These are phyloP conservation scores for Pseudonectria foliicola DNA, from an alignment of 2,329 filamentous ascomycete species.

Conservation along the genomic window DNA sequence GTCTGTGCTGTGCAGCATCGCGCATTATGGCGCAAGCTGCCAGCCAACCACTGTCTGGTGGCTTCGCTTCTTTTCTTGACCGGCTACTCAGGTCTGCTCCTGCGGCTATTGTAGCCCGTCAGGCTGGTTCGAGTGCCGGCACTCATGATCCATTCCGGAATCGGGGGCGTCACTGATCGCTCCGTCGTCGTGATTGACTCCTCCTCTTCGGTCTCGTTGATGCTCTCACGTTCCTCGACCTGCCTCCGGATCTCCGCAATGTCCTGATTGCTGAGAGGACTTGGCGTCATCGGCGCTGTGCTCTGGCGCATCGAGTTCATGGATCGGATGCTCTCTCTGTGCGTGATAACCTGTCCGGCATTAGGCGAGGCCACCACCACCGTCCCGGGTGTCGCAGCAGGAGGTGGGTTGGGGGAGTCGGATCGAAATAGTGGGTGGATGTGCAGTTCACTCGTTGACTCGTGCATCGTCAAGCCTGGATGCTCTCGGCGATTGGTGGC, in stretches of 20 bases:
- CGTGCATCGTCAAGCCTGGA: constrained; percentile 14
- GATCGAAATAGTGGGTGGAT: constrained; percentile 74
- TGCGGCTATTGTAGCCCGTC: constrained; percentile 37
- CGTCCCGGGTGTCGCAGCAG: constrained; percentile 60
- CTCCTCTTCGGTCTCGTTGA: constrained; percentile 17
- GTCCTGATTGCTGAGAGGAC: constrained; percentile 41
- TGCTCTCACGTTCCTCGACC: constrained; percentile 16
- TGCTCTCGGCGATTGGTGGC: constrained; percentile 25
- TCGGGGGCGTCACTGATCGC: constrained; percentile 50
- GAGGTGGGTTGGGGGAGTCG: constrained; percentile 61
- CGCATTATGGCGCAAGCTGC: too few relatives aligned
- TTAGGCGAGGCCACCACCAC: constrained; percentile 64
- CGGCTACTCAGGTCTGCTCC: constrained; percentile 12
- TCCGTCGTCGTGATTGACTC: constrained; percentile 25
- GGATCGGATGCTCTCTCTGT: constrained; percentile 43
- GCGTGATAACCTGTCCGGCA: constrained; percentile 56
- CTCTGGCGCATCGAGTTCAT: constrained; percentile 49
- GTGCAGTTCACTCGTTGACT: constrained; percentile 50
- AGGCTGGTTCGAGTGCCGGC: constrained; percentile 45
- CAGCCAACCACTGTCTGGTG: too few relatives aligned
- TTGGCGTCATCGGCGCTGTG: constrained; percentile 40
- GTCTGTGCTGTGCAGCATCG: too few relatives aligned
- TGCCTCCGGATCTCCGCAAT: constrained; percentile 35
- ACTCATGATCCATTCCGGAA: constrained; percentile 54
- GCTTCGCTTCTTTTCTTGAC: neutral